phyloP scores from a whole-genome alignment of 768 basidiomycete genomes.

The Strobilomyces confusus region DNA sequence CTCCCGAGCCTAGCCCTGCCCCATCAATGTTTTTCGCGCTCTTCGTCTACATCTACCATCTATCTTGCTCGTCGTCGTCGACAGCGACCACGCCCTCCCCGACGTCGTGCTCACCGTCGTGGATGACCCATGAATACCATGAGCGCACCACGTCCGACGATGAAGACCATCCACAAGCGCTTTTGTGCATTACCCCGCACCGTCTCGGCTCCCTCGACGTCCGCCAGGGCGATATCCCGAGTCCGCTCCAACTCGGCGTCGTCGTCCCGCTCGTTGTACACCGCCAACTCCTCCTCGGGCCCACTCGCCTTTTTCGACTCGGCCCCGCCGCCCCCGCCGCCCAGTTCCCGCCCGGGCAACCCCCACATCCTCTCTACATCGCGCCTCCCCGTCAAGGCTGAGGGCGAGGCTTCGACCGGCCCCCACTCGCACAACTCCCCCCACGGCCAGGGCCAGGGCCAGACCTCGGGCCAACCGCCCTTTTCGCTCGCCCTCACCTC shows the following conservation, averaged over 20 bases:
- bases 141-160: conserved; percentile 38
- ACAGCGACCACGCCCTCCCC: conserved; percentile 12
- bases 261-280: conserved; percentile 40
- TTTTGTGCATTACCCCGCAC: conserved; percentile 42
- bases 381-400: conserved; percentile 44
- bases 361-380: conserved; percentile 37
- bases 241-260: conserved; percentile 40
- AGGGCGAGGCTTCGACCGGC: conserved; percentile 37
- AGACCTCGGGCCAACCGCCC: conserved; percentile 21
- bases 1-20: conserved; percentile 6
- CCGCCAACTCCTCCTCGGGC: conserved; percentile 25
- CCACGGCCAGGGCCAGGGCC: conserved; percentile 31
- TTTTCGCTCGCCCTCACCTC: conserved; percentile 45
- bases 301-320: conserved; percentile 41
- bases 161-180: conserved; percentile 51
- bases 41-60: too few species aligned
- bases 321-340: conserved; percentile 35
- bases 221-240: conserved; percentile 33
- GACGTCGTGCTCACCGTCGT: background rate
- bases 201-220: conserved; percentile 24
- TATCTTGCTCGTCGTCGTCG: background rate
- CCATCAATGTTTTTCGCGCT: background rate
- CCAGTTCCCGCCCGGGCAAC: conserved; percentile 38
- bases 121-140: conserved; percentile 15
- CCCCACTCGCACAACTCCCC: conserved; percentile 32